Evolutionary conservation across 2,329 filamentous ascomycete genomes (phyloP).

Genomic region (Gyromitra esculenta): DNA sequence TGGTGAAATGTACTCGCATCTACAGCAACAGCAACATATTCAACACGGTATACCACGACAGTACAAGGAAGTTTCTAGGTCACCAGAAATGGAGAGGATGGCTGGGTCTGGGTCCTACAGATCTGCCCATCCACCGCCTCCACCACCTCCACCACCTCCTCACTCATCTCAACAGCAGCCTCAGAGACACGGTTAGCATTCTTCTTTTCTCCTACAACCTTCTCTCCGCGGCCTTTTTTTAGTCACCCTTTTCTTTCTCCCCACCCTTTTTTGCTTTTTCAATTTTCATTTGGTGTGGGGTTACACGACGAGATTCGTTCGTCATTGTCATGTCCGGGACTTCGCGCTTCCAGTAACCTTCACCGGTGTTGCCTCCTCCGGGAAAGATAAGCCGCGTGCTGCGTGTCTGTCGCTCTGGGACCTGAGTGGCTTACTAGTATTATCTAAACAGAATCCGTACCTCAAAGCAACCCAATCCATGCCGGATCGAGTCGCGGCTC

Average conservation of each 20-base stretch:
- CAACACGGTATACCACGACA: constrained; percentile 43
- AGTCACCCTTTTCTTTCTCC: constrained; percentile 30
- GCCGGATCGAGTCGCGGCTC: constrained; percentile 50
- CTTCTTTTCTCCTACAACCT: constrained; percentile 15
- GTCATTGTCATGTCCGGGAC: constrained; percentile 47
- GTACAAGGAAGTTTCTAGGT: constrained; percentile 49
- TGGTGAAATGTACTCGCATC: constrained; percentile 58
- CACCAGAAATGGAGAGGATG: constrained; percentile 51
- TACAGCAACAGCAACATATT: constrained; percentile 59
- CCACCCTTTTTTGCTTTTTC: constrained; percentile 49
- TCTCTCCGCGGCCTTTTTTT: constrained; percentile 20
- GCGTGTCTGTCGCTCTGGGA: constrained; percentile 43
- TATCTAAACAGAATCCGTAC: constrained; percentile 52
- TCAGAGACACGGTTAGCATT: constrained; percentile 49
- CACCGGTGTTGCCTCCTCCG: constrained; percentile 29
- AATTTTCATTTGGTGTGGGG: constrained; percentile 44
- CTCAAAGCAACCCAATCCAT: constrained; percentile 53
- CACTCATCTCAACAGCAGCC: constrained; percentile 48
- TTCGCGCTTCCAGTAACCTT: constrained; percentile 46
- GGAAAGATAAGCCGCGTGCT: constrained; percentile 50
- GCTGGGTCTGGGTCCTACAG: constrained; percentile 46
- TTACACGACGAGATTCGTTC: constrained; percentile 50
- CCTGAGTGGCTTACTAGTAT: constrained; percentile 49
- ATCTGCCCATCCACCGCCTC: constrained; percentile 48
- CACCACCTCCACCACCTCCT: constrained; percentile 41